Percentiles rank a stretch among this genome's conserved stretches.
phyloP scores from a whole-genome alignment of 148 eudicot genomes.

The Pharnaceum exiguum region DNA sequence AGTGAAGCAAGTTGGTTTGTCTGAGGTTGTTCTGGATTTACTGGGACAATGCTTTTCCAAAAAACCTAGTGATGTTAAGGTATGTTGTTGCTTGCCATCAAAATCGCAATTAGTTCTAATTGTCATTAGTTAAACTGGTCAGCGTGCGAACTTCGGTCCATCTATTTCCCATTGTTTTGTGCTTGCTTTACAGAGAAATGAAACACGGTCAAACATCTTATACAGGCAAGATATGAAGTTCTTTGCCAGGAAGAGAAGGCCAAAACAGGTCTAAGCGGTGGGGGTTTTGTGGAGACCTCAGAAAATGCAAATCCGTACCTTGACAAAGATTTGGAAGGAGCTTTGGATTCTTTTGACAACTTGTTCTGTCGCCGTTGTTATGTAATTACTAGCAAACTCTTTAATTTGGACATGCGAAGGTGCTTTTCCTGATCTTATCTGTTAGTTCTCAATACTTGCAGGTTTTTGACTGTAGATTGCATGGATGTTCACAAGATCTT shows the following conservation, averaged over 20 bases:
- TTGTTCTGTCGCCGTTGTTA: slow-evolving; percentile 93
- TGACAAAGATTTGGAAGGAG: slow-evolving; percentile 90
- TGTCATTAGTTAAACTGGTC: slow-evolving; percentile 40
- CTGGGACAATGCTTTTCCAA: slow-evolving; percentile 71
- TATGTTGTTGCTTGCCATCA: slow-evolving; percentile 7
- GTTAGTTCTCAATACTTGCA: slow-evolving; percentile 32
- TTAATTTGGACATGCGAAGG: background rate
- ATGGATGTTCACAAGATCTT: slow-evolving; percentile 99
- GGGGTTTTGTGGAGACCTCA: slow-evolving; percentile 27
- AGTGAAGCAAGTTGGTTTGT: slow-evolving; percentile 62
- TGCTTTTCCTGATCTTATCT: slow-evolving; percentile 10
- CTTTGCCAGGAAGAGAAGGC: slow-evolving; percentile 47
- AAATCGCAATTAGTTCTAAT: slow-evolving; percentile 7
- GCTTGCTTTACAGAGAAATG: slow-evolving; percentile 84
- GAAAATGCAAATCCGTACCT: slow-evolving; percentile 46
- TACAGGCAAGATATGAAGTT: slow-evolving; percentile 96
- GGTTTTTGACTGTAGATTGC: slow-evolving; percentile 97
- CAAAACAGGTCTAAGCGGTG: slow-evolving; percentile 27
- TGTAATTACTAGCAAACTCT: slow-evolving; percentile 39
- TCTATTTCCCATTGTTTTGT: slow-evolving; percentile 76
- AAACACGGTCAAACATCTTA: slow-evolving; percentile 82
- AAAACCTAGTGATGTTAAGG: slow-evolving; percentile 83
- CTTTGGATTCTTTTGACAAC: slow-evolving; percentile 95
- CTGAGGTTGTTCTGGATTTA: slow-evolving; percentile 65
- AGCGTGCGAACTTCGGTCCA: slow-evolving; percentile 64